These are phyloP conservation scores for Phialophora expanda DNA, from an alignment of 2,329 filamentous ascomycete species.

Conservation along the genomic window DNA sequence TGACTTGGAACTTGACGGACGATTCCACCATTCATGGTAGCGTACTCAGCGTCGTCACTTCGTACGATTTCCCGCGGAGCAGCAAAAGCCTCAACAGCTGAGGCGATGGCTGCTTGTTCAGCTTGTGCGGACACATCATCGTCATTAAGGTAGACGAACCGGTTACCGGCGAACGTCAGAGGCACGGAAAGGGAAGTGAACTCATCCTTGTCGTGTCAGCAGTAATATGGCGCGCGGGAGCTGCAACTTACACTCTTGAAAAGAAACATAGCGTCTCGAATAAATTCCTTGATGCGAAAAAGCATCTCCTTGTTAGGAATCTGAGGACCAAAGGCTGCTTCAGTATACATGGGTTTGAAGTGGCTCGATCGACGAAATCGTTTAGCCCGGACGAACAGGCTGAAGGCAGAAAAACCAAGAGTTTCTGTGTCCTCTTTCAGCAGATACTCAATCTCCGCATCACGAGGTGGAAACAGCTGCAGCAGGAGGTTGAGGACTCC, in stretches of 20 bases:
- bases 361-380: constrained; percentile 52
- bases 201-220: constrained; percentile 29
- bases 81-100: background rate
- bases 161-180: constrained; percentile 26
- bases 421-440: constrained; percentile 72
- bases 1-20: constrained; percentile 10
- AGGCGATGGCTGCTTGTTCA: background rate
- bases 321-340: constrained; percentile 24
- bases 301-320: constrained; percentile 67
- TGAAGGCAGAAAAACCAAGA: constrained; percentile 67
- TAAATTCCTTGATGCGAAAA: constrained; percentile 67
- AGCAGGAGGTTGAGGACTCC: constrained; percentile 64
- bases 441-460: constrained; percentile 64
- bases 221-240: constrained; percentile 6
- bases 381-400: constrained; percentile 48
- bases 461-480: constrained; percentile 62
- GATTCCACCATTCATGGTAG: constrained; percentile 33
- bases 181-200: constrained; percentile 25
- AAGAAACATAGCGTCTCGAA: constrained; percentile 65
- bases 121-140: background rate
- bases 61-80: no score
- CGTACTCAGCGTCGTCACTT: constrained; percentile 38
- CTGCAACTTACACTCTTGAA: constrained; percentile 54
- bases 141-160: constrained; percentile 27
- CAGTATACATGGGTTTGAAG: constrained; percentile 51